Evolutionary conservation across 129 eudicot species (phyloP).

Genomic region (Logfia minima): DNA sequence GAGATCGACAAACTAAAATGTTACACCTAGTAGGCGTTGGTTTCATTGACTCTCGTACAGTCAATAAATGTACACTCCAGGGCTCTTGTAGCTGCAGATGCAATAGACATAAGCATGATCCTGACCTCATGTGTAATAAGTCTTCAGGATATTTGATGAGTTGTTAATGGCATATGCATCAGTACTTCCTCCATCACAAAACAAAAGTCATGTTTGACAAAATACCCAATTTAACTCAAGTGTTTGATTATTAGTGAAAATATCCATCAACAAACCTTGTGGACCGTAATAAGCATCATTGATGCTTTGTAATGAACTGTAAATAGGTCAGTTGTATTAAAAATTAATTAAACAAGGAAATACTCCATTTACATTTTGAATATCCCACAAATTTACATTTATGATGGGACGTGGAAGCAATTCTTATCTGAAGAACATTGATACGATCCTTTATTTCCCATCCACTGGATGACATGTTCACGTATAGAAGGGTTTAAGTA

Average conservation of each 20-base stretch:
- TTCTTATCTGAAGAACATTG: constrained; percentile 2
- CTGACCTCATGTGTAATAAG: constrained; percentile 8
- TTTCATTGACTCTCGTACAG: constrained; percentile 28
- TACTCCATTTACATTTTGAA: background rate
- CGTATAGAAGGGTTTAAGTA: background rate
- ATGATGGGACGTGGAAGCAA: background rate
- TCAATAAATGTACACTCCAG: constrained; percentile 53
- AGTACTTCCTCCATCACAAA: constrained; percentile 19
- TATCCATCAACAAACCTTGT: background rate
- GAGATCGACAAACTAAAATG: constrained; percentile 55
- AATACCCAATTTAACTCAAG: background rate
- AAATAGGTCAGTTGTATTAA: constrained; percentile 14
- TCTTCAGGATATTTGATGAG: background rate
- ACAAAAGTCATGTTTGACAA: constrained; percentile 3
- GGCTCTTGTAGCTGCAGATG: constrained; percentile 57
- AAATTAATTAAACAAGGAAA: background rate
- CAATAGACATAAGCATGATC: constrained; percentile 24
- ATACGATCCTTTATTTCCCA: background rate
- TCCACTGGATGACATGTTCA: background rate
- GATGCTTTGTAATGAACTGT: background rate
- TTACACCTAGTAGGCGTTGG: constrained; percentile 45
- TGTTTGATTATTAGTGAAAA: constrained; percentile 10
- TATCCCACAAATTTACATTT: background rate
- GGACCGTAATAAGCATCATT: background rate
- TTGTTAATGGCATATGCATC: constrained; percentile 21